Conservation (phyloP, 129 eudicot species). For the Flaveria linearis region DNA sequence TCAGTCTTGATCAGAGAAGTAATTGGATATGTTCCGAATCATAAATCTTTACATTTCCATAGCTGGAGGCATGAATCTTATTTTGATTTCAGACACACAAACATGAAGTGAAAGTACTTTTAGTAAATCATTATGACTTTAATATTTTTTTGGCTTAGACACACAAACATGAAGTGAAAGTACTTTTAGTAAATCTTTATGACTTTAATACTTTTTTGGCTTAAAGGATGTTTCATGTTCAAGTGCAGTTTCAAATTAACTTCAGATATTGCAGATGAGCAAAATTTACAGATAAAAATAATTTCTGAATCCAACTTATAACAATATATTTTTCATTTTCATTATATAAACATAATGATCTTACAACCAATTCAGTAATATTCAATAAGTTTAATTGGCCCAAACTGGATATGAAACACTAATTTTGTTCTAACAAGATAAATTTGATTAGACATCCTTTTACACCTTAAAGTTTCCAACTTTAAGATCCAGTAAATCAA, state of each 20-base stretch:
- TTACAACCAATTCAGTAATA: conserved; percentile 7
- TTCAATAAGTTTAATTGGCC: neutral
- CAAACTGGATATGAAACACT: neutral
- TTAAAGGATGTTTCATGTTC: neutral
- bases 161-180: neutral
- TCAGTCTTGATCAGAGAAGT: no score
- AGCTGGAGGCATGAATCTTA: no score
- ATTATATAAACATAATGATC: conserved; percentile 1
- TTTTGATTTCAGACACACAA: no score
- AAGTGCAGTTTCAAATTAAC: conserved; percentile 9
- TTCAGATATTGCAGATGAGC: neutral
- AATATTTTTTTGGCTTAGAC: no score
- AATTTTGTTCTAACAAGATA: neutral
- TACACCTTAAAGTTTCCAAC: neutral
- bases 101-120: neutral
- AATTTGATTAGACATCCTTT: conserved; percentile 4
- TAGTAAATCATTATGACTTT: neutral
- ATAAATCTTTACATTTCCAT: no score
- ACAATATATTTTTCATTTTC: neutral
- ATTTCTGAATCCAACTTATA: conserved; percentile 1
- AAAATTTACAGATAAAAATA: neutral
- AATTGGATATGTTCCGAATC: no score
- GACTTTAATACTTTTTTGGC: neutral
- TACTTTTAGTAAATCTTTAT: neutral
- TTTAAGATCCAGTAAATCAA: conserved; percentile 21